phyloP scores from a whole-genome alignment of 805 yeast species.

The Limtongozyma cylindracea region DNA sequence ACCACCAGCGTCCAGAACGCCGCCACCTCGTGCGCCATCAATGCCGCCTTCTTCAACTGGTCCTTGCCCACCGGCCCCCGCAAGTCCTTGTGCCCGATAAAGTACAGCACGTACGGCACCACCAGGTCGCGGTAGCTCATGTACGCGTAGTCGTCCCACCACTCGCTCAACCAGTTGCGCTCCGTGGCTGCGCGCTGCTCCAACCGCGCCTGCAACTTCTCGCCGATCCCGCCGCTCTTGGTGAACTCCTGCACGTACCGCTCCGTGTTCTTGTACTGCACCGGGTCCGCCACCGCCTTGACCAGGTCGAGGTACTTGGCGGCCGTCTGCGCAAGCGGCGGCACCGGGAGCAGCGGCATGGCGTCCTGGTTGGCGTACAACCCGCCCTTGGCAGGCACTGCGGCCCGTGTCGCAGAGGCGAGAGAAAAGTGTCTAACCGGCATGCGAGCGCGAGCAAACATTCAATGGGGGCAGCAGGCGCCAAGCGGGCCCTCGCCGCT shows the following conservation, averaged over 20 bases:
- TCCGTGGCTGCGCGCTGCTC: constrained; percentile 25
- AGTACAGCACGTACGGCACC: constrained; percentile 85
- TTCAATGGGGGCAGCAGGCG: too few relatives aligned
- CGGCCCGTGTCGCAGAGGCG: too few relatives aligned
- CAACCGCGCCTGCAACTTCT: constrained; percentile 42
- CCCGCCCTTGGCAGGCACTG: too few relatives aligned
- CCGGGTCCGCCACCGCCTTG: constrained; percentile 32
- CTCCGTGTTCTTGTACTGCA: constrained; percentile 24
- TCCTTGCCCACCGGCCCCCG: constrained; percentile 27
- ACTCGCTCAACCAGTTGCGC: constrained; percentile 75
- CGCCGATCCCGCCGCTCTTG: constrained; percentile 44
- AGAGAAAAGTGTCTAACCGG: too few relatives aligned
- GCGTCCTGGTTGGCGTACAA: constrained; percentile 47
- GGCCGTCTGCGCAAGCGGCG: constrained; percentile 48
- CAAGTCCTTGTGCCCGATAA: constrained; percentile 59
- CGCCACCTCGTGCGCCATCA: constrained; percentile 39
- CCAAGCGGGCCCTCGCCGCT: too few relatives aligned
- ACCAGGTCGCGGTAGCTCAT: constrained; percentile 80
- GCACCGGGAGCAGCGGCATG: constrained; percentile 76
- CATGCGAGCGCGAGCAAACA: too few relatives aligned
- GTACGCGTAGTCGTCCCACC: constrained; percentile 91
- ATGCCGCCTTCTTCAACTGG: constrained; percentile 53
- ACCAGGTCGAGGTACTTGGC: constrained; percentile 45
- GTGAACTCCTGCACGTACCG: constrained; percentile 40
- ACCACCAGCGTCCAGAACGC: constrained; percentile 45